These are phyloP conservation scores for Blastosporella zonata DNA, from an alignment of 1,284 basidiomycete genomes.

Conservation along the genomic window DNA sequence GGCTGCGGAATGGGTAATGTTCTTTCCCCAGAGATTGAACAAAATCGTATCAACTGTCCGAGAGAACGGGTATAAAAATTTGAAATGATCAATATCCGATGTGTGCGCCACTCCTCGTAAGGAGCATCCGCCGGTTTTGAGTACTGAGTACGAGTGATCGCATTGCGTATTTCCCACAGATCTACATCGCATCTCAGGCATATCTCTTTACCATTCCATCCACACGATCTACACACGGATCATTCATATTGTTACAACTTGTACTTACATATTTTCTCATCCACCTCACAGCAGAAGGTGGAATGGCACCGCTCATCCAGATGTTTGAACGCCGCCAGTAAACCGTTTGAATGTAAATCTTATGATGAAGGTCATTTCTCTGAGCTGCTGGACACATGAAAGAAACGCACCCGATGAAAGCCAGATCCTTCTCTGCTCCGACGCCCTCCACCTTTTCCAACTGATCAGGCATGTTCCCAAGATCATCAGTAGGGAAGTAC, in stretches of 20 bases:
- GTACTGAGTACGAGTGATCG: too few relatives aligned
- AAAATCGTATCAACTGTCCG: too few relatives aligned
- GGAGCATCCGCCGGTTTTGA: too few relatives aligned
- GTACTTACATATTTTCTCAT: conserved; percentile 5
- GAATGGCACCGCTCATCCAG: conserved; percentile 14
- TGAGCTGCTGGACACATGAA: not conserved
- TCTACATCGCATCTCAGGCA: not conserved
- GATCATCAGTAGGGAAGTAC: conserved; percentile 97
- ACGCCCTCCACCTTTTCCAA: conserved; percentile 66
- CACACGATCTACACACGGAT: conserved; percentile 7
- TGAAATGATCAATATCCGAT: too few relatives aligned
- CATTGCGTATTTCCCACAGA: not conserved
- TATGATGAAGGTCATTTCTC: conserved; percentile 8
- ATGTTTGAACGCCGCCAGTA: conserved; percentile 39
- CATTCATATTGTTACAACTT: conserved; percentile 16
- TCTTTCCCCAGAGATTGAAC: too few relatives aligned
- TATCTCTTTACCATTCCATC: not conserved
- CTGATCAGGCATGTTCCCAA: conserved; percentile 80
- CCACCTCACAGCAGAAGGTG: conserved; percentile 3
- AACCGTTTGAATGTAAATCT: conserved; percentile 86
- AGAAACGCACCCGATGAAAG: conserved; percentile 79
- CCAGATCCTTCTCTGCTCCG: conserved; percentile 84
- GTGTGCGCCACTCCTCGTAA: too few relatives aligned
- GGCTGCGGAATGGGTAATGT: too few relatives aligned
- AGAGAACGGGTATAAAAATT: too few relatives aligned